phyloP scores from a whole-genome alignment of 768 basidiomycete species.

The Stropharia rugosoannulata region DNA sequence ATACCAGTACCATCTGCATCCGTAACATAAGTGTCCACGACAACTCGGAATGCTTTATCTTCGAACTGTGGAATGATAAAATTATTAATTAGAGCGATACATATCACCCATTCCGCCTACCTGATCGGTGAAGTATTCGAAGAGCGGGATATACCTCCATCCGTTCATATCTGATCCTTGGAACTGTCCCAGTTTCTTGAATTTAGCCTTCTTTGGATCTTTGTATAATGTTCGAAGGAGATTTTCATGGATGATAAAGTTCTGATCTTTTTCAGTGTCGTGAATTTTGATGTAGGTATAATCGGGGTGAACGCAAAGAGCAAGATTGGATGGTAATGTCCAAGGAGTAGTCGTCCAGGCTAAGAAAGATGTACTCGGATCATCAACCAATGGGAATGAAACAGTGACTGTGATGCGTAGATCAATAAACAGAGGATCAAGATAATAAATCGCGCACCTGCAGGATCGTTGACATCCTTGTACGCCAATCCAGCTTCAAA shows the following conservation, averaged over 20 bases:
- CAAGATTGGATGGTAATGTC: slow-evolving; percentile 96
- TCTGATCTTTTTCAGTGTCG: slow-evolving; percentile 81
- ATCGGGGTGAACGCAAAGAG: slow-evolving; percentile 93
- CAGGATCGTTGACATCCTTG: slow-evolving; percentile 91
- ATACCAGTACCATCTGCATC: slow-evolving; percentile 94
- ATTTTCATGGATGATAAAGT: slow-evolving; percentile 90
- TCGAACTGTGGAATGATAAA: slow-evolving; percentile 60
- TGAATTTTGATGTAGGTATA: slow-evolving; percentile 96
- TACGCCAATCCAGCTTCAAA: slow-evolving; percentile 95
- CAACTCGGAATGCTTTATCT: slow-evolving; percentile 86
- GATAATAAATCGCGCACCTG: slow-evolving; percentile 47
- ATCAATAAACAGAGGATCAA: not conserved
- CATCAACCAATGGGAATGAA: slow-evolving; percentile 90
- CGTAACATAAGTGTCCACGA: slow-evolving; percentile 92
- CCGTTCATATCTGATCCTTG: slow-evolving; percentile 93
- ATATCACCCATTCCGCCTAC: slow-evolving; percentile 33
- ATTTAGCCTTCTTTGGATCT: slow-evolving; percentile 96
- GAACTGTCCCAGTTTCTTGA: slow-evolving; percentile 86
- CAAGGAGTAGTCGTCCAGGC: slow-evolving; percentile 99
- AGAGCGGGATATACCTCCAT: slow-evolving; percentile 93
- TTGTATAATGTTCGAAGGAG: slow-evolving; percentile 90
- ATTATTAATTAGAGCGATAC: not conserved
- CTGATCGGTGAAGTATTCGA: slow-evolving; percentile 96
- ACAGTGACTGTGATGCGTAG: slow-evolving; percentile 66
- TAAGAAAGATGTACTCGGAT: slow-evolving; percentile 83